These are phyloP conservation scores for Plantago major DNA, from an alignment of 257 asterid genomes.

Conservation along the genomic window DNA sequence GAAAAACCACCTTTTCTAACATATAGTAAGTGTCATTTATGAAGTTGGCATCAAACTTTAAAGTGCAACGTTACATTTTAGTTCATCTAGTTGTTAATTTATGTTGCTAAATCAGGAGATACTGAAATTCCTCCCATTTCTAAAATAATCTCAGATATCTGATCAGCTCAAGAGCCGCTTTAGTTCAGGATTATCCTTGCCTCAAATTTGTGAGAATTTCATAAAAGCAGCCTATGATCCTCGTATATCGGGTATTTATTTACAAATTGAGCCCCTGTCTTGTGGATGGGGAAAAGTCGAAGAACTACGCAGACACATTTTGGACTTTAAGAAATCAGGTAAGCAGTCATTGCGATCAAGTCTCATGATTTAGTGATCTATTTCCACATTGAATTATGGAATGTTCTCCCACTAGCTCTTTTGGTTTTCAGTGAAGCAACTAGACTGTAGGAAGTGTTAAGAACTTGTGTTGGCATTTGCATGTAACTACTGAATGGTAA, in stretches of 20 bases:
- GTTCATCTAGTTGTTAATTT: too few species aligned
- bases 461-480: constrained; percentile 16
- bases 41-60: too few species aligned
- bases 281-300: constrained; percentile 99
- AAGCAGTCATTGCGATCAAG: background rate
- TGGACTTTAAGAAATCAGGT: constrained; percentile 94
- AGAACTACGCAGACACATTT: constrained; percentile 87
- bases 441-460: background rate
- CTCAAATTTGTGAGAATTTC: constrained; percentile 90
- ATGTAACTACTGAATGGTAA: background rate
- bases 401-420: background rate
- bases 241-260: constrained; percentile 85
- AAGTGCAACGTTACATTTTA: too few species aligned
- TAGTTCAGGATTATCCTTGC: constrained; percentile 86
- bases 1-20: too few species aligned
- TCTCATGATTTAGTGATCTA: background rate
- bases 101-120: background rate
- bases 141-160: constrained; percentile 59
- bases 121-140: constrained; percentile 10
- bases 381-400: constrained; percentile 12
- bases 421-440: background rate
- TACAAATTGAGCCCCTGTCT: constrained; percentile 77
- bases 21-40: too few species aligned
- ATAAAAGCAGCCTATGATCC: constrained; percentile 96
- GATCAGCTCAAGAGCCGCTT: constrained; percentile 97